Evolutionary conservation across 2,329 filamentous ascomycete genomes (phyloP).

Genomic region (Basipetospora chlamydospora): DNA sequence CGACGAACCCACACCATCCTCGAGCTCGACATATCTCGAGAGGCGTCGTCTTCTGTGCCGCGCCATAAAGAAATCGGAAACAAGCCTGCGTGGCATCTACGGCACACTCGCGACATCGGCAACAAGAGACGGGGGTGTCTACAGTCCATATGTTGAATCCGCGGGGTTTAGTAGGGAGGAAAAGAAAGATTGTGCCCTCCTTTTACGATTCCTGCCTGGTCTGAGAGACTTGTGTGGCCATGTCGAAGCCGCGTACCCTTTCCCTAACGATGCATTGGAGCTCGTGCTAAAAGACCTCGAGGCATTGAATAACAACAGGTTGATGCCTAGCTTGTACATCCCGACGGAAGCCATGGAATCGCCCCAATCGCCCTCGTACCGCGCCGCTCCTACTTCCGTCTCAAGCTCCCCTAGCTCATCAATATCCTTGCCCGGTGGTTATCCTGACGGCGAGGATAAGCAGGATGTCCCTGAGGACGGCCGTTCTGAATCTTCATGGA

Average conservation of each 20-base stretch:
- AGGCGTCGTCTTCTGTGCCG: constrained; percentile 1
- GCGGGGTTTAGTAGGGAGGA: not conserved
- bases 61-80: constrained; percentile 1
- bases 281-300: constrained; percentile 1
- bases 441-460: not conserved
- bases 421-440: not conserved
- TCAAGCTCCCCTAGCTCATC: not conserved
- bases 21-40: not conserved
- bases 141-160: too few relatives aligned
- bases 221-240: not conserved
- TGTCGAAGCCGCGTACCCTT: not conserved
- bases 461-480: not conserved
- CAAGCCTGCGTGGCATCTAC: not conserved
- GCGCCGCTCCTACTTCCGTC: not conserved
- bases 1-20: not conserved
- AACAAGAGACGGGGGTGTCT: not conserved
- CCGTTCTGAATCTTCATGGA: too few relatives aligned
- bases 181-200: not conserved
- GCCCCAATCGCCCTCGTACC: not conserved
- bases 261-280: not conserved
- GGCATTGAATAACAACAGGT: not conserved
- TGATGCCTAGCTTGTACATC: not conserved
- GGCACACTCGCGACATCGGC: not conserved
- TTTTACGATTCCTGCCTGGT: not conserved
- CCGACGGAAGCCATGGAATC: too few relatives aligned